Base-by-base conservation (phyloP, 2,329 filamentous ascomycete genomes). In the Ciborinia camelliae region DNA sequence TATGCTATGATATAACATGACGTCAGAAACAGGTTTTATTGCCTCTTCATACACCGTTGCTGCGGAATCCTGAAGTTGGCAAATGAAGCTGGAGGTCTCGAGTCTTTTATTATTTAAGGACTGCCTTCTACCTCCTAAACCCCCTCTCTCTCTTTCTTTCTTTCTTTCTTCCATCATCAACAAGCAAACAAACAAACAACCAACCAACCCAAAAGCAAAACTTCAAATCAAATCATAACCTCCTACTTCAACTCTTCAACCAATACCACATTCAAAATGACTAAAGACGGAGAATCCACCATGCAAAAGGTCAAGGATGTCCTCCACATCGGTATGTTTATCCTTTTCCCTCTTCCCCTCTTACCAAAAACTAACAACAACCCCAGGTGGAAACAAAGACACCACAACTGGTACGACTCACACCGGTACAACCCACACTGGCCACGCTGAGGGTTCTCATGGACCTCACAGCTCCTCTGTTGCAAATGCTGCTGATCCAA, bases 251-350 rank as follows among this genome's bases (percentile, higher is more conserved):
- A 26, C 35, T 20, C 60, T 32, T 65, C 14, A 45, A 20, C 26
- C 30, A 58, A 32, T 23, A 63, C 57, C 28, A 63, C 64, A 61
- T 45, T 70, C 68, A 76, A 76, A 64, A 83, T 82, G 81, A 53
- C 57, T 32, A 53, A 43, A 43, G 26, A 39, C 23, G 63, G 63
- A 41, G 63, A 64, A 61, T 79, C 79, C 47, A 71, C 81, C 62
- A 70, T 81, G 63, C 76, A 81, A 72, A 82, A 81, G 66, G 76
- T 81, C 62, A 82, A 81, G 73, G 77, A 81, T 48, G 78, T 73
- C 68, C 66, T 82, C 60, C 70, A 73, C 67, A 47, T 59, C 8
- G 55, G 55, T 53, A 53, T 53, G 51, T 32, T 15, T 15, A 15
- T 2, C 12, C 12, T 23, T n/a, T n/a, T n/a, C n/a, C 20, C 18